Percentiles rank a stretch among this genome's conserved stretches.
Evolutionary conservation across 768 basidiomycete genomes (phyloP).

Genomic region (Butyriboletus loyo): DNA sequence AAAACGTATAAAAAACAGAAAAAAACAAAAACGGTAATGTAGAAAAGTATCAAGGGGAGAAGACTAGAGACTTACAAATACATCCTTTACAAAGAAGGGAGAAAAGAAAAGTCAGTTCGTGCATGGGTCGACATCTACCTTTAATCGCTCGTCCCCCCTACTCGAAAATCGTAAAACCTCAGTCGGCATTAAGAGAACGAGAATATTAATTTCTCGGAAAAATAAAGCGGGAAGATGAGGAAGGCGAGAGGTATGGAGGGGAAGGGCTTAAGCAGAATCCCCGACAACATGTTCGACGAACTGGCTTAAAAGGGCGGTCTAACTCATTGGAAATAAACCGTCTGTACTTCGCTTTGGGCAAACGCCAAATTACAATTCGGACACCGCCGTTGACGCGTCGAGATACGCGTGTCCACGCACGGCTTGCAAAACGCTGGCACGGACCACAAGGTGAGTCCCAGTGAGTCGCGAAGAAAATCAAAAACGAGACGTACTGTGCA

Average conservation of each 20-base stretch:
- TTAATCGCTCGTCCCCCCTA: not conserved
- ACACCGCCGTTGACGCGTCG: conserved; percentile 91
- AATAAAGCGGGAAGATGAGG: not conserved
- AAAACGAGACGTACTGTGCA: conserved; percentile 68
- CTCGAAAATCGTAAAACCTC: not conserved
- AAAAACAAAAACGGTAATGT: not conserved
- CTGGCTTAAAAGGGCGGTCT: not conserved
- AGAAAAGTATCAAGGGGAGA: not conserved
- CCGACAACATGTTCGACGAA: not conserved
- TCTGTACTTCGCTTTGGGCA: conserved; percentile 78
- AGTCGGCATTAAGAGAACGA: not conserved
- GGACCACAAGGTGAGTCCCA: not conserved
- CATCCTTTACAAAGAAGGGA: not conserved
- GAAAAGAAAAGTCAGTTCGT: not conserved
- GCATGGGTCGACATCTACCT: not conserved
- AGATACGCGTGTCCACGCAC: conserved; percentile 83
- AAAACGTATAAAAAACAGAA: conserved; percentile 6
- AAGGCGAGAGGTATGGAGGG: not conserved
- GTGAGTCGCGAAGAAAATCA: not conserved
- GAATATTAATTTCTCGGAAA: conserved; percentile 5
- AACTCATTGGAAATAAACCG: conserved; percentile 54
- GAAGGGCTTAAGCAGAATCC: not conserved
- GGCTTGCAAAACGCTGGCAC: conserved; percentile 74
- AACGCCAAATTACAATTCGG: conserved; percentile 84
- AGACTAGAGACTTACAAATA: conserved; percentile 1